Evolutionary conservation across 768 basidiomycete species (phyloP), one percentile per base, ranked within the genome.

Genomic region (Tricholoma bakamatsutake): DNA sequence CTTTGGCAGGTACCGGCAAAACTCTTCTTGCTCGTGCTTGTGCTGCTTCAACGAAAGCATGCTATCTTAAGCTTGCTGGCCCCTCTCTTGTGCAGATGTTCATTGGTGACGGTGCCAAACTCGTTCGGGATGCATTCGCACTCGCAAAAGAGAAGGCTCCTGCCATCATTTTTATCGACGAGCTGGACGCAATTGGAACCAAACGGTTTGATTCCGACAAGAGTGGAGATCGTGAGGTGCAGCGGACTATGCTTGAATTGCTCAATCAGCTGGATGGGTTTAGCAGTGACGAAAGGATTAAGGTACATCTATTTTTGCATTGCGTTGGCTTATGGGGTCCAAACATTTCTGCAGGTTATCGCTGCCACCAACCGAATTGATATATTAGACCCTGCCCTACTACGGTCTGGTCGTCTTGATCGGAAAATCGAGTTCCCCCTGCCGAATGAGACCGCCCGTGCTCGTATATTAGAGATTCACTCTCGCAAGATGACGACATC

Each of bases 31-130:
- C 97, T 35, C 86, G 97, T 70, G 97, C 97, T 42, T 98, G 97
- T 71, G 97, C 97, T 4, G 95, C 95, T 1, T 94, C 96, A 64
- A 98, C 97, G 46, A 90, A 96, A 61, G 97, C 97, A 7, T 98
- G 96, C 70, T 99, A 96, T 70, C 82, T 99, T 61, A 98, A 99
- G 71, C 83, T 99, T 27, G 97, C 97, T 34, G 97, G 93, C 17
- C 96, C 97, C 24, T 95, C 95, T 50, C 82, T 99, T 52, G 97
- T 99, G 11, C 97, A 99, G 73, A 99, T 98, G 97, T 99, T 96
- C 71, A 99, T 99, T 62, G 97, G 97, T 72, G 97, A 98, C 70
- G 97, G 97, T 66, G 97, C 97, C 53, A 98, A 98, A 71, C 84
- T 99, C 50, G 97, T 99, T 18, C 91, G 97, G 46, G 97, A 99